phyloP scores from a whole-genome alignment of 2,329 filamentous ascomycete species.

The Penicillium sp. region DNA sequence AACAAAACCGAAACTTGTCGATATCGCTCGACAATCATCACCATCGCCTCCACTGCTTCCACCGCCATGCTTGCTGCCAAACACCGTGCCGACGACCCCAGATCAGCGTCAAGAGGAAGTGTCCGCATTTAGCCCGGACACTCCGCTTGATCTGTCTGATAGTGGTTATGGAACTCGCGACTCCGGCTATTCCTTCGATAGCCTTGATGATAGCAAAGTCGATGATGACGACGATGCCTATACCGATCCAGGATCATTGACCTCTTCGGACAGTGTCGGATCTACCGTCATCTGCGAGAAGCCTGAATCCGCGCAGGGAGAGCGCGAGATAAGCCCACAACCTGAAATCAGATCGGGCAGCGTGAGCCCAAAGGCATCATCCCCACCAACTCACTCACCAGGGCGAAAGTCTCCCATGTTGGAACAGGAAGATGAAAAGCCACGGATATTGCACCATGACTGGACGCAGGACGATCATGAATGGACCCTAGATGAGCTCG shows the following conservation, averaged over 20 bases:
- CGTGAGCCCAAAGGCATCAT: conserved; percentile 17
- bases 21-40: conserved; percentile 38
- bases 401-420: conserved; percentile 21
- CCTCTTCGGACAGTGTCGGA: conserved; percentile 26
- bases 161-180: conserved; percentile 34
- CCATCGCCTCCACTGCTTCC: conserved; percentile 24
- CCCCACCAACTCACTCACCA: conserved; percentile 18
- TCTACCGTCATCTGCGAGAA: conserved; percentile 28
- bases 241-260: conserved; percentile 27
- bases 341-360: conserved; percentile 24
- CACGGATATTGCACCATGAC: conserved; percentile 34
- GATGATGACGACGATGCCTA: conserved; percentile 21
- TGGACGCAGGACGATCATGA: conserved; percentile 42
- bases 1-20: conserved; percentile 38
- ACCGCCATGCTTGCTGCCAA: conserved; percentile 20
- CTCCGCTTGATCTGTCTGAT: conserved; percentile 36
- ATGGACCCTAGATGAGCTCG: conserved; percentile 41
- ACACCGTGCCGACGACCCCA: conserved; percentile 34
- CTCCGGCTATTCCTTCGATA: conserved; percentile 27
- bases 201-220: conserved; percentile 22
- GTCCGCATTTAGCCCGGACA: conserved; percentile 41
- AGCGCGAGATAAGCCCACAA: conserved; percentile 17
- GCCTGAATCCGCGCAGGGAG: conserved; percentile 16
- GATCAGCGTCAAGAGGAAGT: conserved; percentile 36
- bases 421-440: conserved; percentile 30